Base-by-base conservation (phyloP, 768 basidiomycete genomes). In the Hericium coralloides region DNA sequence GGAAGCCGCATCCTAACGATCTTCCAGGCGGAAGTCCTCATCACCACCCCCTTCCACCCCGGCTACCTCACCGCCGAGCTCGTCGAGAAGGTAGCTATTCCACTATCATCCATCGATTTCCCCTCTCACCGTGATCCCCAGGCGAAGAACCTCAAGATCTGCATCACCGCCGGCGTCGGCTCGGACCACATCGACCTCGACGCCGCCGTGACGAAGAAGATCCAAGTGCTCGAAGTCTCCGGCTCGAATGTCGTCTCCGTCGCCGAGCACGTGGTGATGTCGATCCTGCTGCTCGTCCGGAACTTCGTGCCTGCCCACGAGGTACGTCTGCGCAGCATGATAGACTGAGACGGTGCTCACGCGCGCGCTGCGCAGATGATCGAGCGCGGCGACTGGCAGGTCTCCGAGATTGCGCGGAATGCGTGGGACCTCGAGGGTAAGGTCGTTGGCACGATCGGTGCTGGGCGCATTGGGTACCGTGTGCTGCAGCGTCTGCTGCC, bases 221-320 rank as follows among this genome's bases (percentile, higher is more conserved):
- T 94, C 64, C 86, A 91, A 67, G 92, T 92, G 22, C 75, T 89
- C 58, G 91, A 92, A 70, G 78, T 94, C 38, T 86, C 91, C 31
- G 92, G 92, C 38, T 91, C 88, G 22, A 95, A 93, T 66, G 92
- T 94, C 54, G 86, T 87, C 53, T 92, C 89, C 12, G 93, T 95
- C 45, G 92, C 92, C 48, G 93, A 95, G 71, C 90, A 92, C 69
- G 91, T 91, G 58, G 70, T 92, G 57, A 93, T 93, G 91, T 85
- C 83, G 69, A 95, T 95, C 63, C 83, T 95, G 52, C 74, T 90
- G 39, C 85, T 95, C 56, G 92, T 95, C 67, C 83, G 92, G 68
- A 95, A 95, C 82, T 93, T 87, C 64, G 76, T 86, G 23, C 88
- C 87, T 22, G 89, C 88, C 9, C 92, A 94, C 69, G 89, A 94